phyloP scores from a whole-genome alignment of 139 green algal species.

The Auxenochlorella protothecoides region DNA sequence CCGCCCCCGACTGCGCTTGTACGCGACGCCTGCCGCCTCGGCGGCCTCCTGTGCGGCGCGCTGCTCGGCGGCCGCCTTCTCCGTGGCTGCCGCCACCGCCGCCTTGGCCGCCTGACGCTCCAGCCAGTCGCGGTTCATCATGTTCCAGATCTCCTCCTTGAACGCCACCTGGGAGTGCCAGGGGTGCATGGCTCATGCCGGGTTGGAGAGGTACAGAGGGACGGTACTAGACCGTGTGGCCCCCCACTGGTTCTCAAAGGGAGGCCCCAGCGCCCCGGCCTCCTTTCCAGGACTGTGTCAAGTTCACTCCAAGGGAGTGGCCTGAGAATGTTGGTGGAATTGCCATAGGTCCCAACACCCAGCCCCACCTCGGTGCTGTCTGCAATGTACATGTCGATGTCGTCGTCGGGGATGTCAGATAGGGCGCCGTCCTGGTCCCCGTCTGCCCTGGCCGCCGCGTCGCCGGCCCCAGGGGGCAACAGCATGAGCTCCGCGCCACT shows the following conservation, averaged over 20 bases:
- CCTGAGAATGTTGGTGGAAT: background rate
- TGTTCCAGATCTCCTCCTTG: slow-evolving; percentile 40
- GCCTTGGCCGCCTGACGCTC: slow-evolving; percentile 30
- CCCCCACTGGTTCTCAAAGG: too few species aligned
- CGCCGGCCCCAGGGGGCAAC: background rate
- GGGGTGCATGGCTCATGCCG: background rate
- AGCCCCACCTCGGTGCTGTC: slow-evolving; percentile 12
- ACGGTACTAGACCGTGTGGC: too few species aligned
- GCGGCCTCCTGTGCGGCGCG: slow-evolving; percentile 18
- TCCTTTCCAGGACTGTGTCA: too few species aligned
- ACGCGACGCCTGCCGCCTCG: slow-evolving; percentile 22
- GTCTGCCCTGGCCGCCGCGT: slow-evolving; percentile 3
- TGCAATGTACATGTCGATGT: slow-evolving; percentile 24
- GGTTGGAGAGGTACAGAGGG: too few species aligned
- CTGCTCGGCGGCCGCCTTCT: slow-evolving; percentile 14
- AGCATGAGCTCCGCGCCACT: background rate
- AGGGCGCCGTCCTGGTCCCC: slow-evolving; percentile 15
- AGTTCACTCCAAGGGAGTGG: too few species aligned
- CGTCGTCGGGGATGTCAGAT: slow-evolving; percentile 24
- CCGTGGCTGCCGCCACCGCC: slow-evolving; percentile 20
- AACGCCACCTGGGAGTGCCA: slow-evolving; percentile 13
- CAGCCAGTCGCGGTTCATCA: slow-evolving; percentile 38
- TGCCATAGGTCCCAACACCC: too few species aligned
- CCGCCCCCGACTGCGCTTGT: slow-evolving; percentile 32
- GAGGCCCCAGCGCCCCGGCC: too few species aligned